A percentile compares a stretch with the other conserved stretches of the same genome.
Conservation (phyloP, 306 rosid genomes). For the Quercus suber region DNA sequence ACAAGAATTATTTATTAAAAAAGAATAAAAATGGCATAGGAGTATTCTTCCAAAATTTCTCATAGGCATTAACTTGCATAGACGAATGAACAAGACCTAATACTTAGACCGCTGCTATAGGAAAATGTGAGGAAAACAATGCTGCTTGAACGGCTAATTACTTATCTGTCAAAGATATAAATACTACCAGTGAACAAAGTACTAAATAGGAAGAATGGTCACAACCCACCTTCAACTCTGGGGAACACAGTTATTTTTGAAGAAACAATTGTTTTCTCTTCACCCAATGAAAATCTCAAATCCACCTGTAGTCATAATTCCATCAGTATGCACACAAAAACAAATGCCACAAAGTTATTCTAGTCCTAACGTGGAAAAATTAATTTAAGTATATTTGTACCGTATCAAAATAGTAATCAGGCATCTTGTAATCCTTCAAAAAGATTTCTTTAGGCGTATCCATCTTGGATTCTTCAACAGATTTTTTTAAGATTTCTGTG, state of each 20-base stretch:
- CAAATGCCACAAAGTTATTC: not conserved
- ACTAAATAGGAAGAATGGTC: slow-evolving; percentile 8
- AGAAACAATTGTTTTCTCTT: slow-evolving; percentile 75
- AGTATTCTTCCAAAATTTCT: not conserved
- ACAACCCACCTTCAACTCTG: slow-evolving; percentile 59
- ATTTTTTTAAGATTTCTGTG: slow-evolving; percentile 51
- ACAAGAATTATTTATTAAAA: slow-evolving; percentile 15
- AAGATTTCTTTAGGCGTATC: slow-evolving; percentile 77
- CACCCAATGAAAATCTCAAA: slow-evolving; percentile 78
- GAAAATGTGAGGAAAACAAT: not conserved
- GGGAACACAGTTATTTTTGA: slow-evolving; percentile 82
- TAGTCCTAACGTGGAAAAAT: slow-evolving; percentile 12
- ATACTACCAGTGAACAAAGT: slow-evolving; percentile 15
- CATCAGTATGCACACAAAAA: slow-evolving; percentile 13
- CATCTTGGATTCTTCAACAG: slow-evolving; percentile 75
- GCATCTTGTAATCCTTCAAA: slow-evolving; percentile 86
- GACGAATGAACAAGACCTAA: not conserved
- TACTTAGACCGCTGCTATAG: not conserved
- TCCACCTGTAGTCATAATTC: slow-evolving; percentile 55
- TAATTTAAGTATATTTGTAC: slow-evolving; percentile 34
- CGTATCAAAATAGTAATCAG: slow-evolving; percentile 87
- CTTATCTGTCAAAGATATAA: slow-evolving; percentile 8
- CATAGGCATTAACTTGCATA: not conserved
- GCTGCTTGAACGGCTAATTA: slow-evolving; percentile 8
- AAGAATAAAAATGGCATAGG: not conserved